phyloP scores from a whole-genome alignment of 23 red algal genomes.

The Gracilaria gracilis region DNA sequence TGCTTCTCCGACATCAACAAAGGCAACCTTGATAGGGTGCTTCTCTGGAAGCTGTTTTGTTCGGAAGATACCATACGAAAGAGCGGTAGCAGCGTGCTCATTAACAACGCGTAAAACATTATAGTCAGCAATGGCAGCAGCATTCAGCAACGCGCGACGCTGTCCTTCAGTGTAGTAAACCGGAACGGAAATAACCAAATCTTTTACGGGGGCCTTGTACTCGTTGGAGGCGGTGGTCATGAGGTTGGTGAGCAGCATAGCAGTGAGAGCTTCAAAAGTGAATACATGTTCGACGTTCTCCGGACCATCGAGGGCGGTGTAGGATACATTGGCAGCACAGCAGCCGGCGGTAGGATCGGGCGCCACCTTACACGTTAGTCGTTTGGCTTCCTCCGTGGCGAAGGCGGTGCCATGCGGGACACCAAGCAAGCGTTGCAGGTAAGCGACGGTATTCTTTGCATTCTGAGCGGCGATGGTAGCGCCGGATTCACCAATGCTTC shows the following conservation, averaged over 20 bases:
- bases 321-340: slow-evolving; percentile 55
- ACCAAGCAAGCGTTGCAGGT: slow-evolving; percentile 90
- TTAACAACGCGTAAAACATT: slow-evolving; percentile 87
- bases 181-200: slow-evolving; percentile 90
- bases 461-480: slow-evolving; percentile 89
- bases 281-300: slow-evolving; percentile 49
- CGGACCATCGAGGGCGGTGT: slow-evolving; percentile 48
- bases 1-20: slow-evolving; percentile 95
- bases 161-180: slow-evolving; percentile 95
- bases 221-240: slow-evolving; percentile 74
- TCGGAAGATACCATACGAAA: slow-evolving; percentile 96
- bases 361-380: slow-evolving; percentile 39
- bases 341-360: slow-evolving; percentile 44
- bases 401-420: slow-evolving; percentile 54
- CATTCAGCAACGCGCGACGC: slow-evolving; percentile 83
- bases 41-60: slow-evolving; percentile 90
- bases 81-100: slow-evolving; percentile 94
- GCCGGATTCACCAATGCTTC: slow-evolving; percentile 93
- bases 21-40: slow-evolving; percentile 86
- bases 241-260: slow-evolving; percentile 80
- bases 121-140: slow-evolving; percentile 83
- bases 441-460: slow-evolving; percentile 74
- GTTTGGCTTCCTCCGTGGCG: slow-evolving; percentile 30
- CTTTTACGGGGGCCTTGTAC: slow-evolving; percentile 77
- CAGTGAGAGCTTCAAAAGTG: slow-evolving; percentile 72